phyloP scores from a whole-genome alignment of 2,329 filamentous ascomycete genomes.

The Botryotinia narcissicola region DNA sequence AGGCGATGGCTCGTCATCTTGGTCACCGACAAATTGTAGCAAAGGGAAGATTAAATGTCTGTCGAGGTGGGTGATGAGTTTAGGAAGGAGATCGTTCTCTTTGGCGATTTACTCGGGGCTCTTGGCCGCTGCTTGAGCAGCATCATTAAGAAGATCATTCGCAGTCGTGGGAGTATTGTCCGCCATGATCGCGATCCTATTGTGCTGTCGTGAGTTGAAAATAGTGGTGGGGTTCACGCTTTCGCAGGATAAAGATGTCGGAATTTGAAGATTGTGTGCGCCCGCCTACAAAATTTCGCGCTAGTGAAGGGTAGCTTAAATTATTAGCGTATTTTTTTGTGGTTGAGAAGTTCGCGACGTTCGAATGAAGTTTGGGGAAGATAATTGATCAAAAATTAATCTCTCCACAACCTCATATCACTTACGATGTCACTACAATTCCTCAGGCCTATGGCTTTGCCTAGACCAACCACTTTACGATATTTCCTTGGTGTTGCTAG shows the following conservation, averaged over 20 bases:
- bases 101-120: constrained; percentile 49
- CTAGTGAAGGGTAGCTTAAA: constrained; percentile 24
- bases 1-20: constrained; percentile 71
- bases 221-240: constrained; percentile 20
- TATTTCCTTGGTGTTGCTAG: constrained; percentile 32
- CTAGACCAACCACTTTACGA: constrained; percentile 33
- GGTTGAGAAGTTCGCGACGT: constrained; percentile 19
- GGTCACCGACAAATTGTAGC: constrained; percentile 83
- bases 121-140: constrained; percentile 42
- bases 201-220: constrained; percentile 24
- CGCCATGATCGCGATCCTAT: constrained; percentile 47
- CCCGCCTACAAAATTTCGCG: constrained; percentile 22
- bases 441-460: constrained; percentile 37
- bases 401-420: constrained; percentile 12
- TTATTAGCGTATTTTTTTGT: constrained; percentile 18
- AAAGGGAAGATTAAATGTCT: constrained; percentile 95
- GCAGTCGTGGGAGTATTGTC: constrained; percentile 39
- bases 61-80: constrained; percentile 88
- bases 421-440: constrained; percentile 34
- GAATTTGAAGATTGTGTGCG: constrained; percentile 31
- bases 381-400: neutral
- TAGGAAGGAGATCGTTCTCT: constrained; percentile 65
- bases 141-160: constrained; percentile 24
- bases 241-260: constrained; percentile 21
- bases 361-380: constrained; percentile 1